Base-by-base conservation (phyloP, 805 yeast genomes). In the Candida ulmi region DNA sequence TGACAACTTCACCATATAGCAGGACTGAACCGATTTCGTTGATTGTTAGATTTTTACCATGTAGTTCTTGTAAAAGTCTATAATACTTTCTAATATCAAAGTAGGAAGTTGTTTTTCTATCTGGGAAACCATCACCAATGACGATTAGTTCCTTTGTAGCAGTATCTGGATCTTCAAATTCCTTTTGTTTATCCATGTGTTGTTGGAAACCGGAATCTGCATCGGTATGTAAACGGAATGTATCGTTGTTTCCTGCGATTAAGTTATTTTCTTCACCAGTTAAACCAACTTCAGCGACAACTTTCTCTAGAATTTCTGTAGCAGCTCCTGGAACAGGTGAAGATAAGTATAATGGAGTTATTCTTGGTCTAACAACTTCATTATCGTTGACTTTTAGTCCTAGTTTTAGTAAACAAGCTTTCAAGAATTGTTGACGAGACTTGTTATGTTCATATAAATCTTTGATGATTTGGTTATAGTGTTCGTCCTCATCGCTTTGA, bases 1-100 rank as follows among this genome's bases (percentile, higher is more conserved):
- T 85, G 2, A 90, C 78, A 6, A 90, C 95, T 54, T 91, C 97
- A 12, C 87, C 88, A 54, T 91, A 91, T 27, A 85, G 62, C 17
- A 86, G 58, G 2, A 71, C 55, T 1, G 83, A 63, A 2, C 97
- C 98, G 30, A 81, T 63, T 3, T 61, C 63, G 11, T 46, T 38
- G 25, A 60, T 52, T 30, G 49, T 56, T 51, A 55, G 49, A 25
- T 45, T 50, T 25, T n/a, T n/a, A n/a, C 59, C 71, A 30, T 47
- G 61, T 17, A 55, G 53, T 17, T 55, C 50, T 17, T 55, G 56
- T 33, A 85, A 58, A 21, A 57, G 50, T 8, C 61, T 53, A 56
- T 72, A 83, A 58, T 81, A 93, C 26, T 64, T 52, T 8, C 55
- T 48, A 53, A 82, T 71, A 51, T 83, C 77, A 63, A 91, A 91